Evolutionary conservation across 2,329 filamentous ascomycete species (phyloP).

Genomic region (Endoconidiophora polonica): DNA sequence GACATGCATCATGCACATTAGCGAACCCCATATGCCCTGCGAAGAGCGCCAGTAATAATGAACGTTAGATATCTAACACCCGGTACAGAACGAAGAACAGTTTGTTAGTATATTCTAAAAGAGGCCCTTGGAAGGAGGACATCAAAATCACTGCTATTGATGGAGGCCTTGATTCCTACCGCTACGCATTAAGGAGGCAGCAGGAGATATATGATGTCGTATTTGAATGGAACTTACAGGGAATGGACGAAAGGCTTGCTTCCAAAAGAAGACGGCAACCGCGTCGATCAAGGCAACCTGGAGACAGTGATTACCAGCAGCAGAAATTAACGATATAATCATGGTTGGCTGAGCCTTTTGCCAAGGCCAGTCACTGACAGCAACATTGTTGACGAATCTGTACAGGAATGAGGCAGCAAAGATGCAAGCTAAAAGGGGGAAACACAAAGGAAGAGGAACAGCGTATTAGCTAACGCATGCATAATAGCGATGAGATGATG

Average conservation of each 20-base stretch:
- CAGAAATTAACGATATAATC: slow-evolving; percentile 11
- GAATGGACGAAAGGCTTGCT: slow-evolving; percentile 6
- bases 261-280: slow-evolving; percentile 13
- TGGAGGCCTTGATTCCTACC: not conserved
- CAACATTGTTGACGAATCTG: slow-evolving; percentile 8
- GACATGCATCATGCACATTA: slow-evolving; percentile 7
- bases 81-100: not conserved
- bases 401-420: slow-evolving; percentile 9
- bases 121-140: no score
- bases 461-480: no score
- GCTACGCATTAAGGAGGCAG: not conserved
- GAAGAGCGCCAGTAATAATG: slow-evolving; percentile 12
- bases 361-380: slow-evolving; percentile 11
- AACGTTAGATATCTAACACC: slow-evolving; percentile 10
- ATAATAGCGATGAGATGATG: not conserved
- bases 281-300: slow-evolving; percentile 10
- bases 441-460: not conserved
- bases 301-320: slow-evolving; percentile 7
- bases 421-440: slow-evolving; percentile 2
- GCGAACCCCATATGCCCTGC: slow-evolving; percentile 6
- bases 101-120: not conserved
- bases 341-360: slow-evolving; percentile 10
- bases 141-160: not conserved
- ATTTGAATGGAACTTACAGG: slow-evolving; percentile 6
- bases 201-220: not conserved